Evolutionary conservation across 108 stramenopile genomes (phyloP), one percentile per base, ranked within the genome.

Genomic region (Cyclotella distinguenda): DNA sequence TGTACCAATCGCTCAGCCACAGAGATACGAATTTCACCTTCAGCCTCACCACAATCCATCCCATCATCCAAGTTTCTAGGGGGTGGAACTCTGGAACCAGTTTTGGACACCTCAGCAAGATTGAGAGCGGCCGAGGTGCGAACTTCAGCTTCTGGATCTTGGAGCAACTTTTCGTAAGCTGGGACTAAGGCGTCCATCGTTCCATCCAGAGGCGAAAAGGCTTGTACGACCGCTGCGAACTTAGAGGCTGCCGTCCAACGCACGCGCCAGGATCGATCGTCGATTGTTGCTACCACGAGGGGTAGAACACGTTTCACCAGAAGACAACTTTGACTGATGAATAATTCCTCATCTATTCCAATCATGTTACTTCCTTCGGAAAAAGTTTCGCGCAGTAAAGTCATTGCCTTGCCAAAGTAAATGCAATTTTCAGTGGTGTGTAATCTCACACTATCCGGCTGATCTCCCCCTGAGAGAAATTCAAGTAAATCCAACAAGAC

Each of bases 261-360:
- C 5, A 97, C 97, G 18, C 97, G 81, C 97, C 97, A 98, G 19
- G 94, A 88, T 40, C 95, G 91, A 79, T 97, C 96, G 30, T 87
- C 89, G 52, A 91, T 90, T 0, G 87, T 87, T 7, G 88, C 84
- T 6, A 91, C 79, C 38, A 96, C 82, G 28, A 91, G 68, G 4
- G 95, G 91, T 27, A 96, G 63, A 9, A 96, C 49, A 11, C 82
- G 61, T 32, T 86, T 62, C 0, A 92, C 63, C 39, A 90, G 58
- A 11, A 66, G 60, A 42, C 66, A 50, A 57, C 45, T 79, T 71
- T 82, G 40, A 36, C 18, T 32, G 28, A 27, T 67, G 2, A 42
- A 60, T 51, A 18, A 25, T 33, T 48, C 39, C 46, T 75, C 54
- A 49, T 57, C 42, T 81, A 32, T 21, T 49, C 61, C 60, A 8